Conservation (phyloP, 257 asterid genomes). For the Salvia rosmarinus region DNA sequence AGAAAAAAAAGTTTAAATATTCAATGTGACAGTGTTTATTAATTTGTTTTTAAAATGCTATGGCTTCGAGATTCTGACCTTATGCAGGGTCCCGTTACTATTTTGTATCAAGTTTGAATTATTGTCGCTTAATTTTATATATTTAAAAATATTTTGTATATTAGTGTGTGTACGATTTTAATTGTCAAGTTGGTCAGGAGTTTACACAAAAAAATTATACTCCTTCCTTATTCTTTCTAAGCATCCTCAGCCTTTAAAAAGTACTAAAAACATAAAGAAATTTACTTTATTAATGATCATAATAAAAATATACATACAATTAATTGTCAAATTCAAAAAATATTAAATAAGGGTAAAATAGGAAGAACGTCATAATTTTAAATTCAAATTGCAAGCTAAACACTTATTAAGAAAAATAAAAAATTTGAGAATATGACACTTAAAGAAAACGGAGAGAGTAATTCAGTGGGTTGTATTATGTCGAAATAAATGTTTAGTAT, state of each 20-base stretch:
- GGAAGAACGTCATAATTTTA: too few species aligned
- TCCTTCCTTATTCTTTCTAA: too few species aligned
- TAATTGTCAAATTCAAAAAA: too few species aligned
- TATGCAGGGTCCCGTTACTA: conserved; percentile 34
- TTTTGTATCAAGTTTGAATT: not conserved
- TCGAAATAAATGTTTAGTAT: not conserved
- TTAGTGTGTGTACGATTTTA: not conserved
- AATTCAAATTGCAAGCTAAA: too few species aligned
- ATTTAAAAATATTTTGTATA: not conserved
- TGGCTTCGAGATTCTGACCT: conserved; percentile 30
- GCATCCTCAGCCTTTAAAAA: too few species aligned
- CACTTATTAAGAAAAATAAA: too few species aligned
- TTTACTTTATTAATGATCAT: too few species aligned
- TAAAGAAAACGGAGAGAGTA: too few species aligned
- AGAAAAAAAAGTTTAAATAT: not conserved
- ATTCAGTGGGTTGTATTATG: not conserved
- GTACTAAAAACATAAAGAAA: too few species aligned
- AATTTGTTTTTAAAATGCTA: not conserved
- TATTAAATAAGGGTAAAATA: too few species aligned
- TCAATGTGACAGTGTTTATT: conserved; percentile 17
- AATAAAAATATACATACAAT: too few species aligned
- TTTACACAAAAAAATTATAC: not conserved
- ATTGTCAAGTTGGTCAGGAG: not conserved
- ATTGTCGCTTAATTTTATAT: not conserved
- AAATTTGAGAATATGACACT: too few species aligned